phyloP scores from a whole-genome alignment of 1,284 basidiomycete genomes.

The Rhodotorula sp. region DNA sequence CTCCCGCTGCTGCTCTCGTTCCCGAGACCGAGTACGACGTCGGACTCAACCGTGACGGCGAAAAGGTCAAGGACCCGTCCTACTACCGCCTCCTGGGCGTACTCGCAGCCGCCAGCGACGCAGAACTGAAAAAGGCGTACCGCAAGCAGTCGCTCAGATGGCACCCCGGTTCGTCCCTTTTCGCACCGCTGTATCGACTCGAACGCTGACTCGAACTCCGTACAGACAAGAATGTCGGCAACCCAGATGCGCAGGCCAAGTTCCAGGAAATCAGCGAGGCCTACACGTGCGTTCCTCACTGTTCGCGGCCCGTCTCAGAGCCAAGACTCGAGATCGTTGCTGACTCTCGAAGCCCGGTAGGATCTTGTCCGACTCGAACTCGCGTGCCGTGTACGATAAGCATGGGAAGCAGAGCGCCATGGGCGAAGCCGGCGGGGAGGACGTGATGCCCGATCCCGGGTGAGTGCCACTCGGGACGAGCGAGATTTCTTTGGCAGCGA shows the following conservation, averaged over 20 bases:
- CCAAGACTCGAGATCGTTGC: slow-evolving; percentile 17
- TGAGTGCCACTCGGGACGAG: background rate
- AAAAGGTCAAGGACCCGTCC: slow-evolving; percentile 15
- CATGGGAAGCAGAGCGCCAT: slow-evolving; percentile 53
- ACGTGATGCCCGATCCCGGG: slow-evolving; percentile 43
- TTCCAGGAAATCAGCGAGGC: slow-evolving; percentile 87
- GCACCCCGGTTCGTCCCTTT: slow-evolving; percentile 45
- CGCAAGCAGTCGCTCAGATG: slow-evolving; percentile 93
- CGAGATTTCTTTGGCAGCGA: background rate
- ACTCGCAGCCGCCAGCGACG: slow-evolving; percentile 22
- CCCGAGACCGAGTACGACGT: slow-evolving; percentile 18
- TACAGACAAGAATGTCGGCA: slow-evolving; percentile 71
- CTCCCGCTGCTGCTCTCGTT: background rate
- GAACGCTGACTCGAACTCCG: background rate
- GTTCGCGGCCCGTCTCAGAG: background rate
- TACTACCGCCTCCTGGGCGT: slow-evolving; percentile 30
- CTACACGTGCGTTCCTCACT: slow-evolving; percentile 15
- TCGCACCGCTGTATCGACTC: background rate
- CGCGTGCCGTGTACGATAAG: slow-evolving; percentile 89
- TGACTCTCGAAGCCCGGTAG: slow-evolving; percentile 27
- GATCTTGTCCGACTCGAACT: slow-evolving; percentile 59
- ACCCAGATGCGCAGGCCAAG: slow-evolving; percentile 52
- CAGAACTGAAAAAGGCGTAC: slow-evolving; percentile 69
- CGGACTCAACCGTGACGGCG: slow-evolving; percentile 19
- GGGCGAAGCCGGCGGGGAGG: slow-evolving; percentile 39